Percentiles rank a stretch among this genome's conserved stretches.
These are phyloP conservation scores for Boletus sp. DNA, from an alignment of 768 basidiomycete genomes.

Conservation along the genomic window DNA sequence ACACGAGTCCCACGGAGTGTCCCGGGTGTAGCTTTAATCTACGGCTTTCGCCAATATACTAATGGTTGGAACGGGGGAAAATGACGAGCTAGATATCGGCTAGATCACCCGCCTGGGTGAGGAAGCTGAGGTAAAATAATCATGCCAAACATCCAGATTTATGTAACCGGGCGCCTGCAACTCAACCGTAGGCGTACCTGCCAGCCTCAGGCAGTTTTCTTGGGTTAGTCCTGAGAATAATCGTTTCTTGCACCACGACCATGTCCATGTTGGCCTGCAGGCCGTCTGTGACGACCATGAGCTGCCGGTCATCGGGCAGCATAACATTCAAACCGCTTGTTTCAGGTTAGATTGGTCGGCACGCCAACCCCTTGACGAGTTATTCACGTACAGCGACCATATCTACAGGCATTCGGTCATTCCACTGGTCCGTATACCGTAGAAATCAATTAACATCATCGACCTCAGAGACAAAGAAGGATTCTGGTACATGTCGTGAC, in stretches of 20 bases:
- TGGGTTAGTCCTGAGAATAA: slow-evolving; percentile 14
- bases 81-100: slow-evolving; percentile 5
- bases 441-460: slow-evolving; percentile 16
- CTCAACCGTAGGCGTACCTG: slow-evolving; percentile 1
- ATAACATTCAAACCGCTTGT: slow-evolving; percentile 18
- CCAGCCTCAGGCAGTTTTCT: not conserved
- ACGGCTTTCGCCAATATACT: not conserved
- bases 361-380: not conserved
- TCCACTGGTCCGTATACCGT: slow-evolving; percentile 30
- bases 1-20: slow-evolving; percentile 9
- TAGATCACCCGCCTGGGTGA: slow-evolving; percentile 8
- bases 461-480: slow-evolving; percentile 17
- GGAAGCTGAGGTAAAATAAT: slow-evolving; percentile 2
- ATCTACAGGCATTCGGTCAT: slow-evolving; percentile 28
- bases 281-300: slow-evolving; percentile 25
- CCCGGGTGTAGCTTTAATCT: slow-evolving; percentile 5
- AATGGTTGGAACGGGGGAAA: not conserved
- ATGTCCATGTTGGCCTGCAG: slow-evolving; percentile 33
- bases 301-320: slow-evolving; percentile 21
- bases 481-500: slow-evolving; percentile 24
- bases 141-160: slow-evolving; percentile 10
- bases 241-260: slow-evolving; percentile 24
- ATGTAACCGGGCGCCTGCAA: slow-evolving; percentile 22
- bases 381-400: slow-evolving; percentile 1
- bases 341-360: slow-evolving; percentile 20